phyloP scores from a whole-genome alignment of 2,329 filamentous ascomycete genomes.

The Aspergillus tubingensis region DNA sequence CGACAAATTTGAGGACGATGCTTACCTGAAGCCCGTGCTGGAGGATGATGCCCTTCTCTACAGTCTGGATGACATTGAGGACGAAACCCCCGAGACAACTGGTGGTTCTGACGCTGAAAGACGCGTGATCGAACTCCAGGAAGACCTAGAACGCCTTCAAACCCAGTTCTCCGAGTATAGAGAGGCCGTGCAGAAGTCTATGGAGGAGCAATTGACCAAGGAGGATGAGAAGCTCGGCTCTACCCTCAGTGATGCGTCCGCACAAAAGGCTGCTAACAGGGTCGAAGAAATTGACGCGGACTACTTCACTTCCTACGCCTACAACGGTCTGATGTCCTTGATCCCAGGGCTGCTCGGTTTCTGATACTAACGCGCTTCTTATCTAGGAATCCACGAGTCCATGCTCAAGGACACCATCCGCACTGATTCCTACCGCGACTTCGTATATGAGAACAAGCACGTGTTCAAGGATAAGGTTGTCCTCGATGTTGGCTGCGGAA shows the following conservation, averaged over 20 bases:
- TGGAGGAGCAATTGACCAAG: slow-evolving; percentile 65
- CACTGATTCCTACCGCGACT: slow-evolving; percentile 90
- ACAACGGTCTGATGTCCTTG: slow-evolving; percentile 59
- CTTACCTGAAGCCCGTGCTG: slow-evolving; percentile 78
- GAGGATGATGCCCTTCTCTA: slow-evolving; percentile 89
- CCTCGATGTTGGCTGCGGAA: slow-evolving; percentile 86
- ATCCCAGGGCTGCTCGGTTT: background rate
- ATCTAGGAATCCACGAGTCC: slow-evolving; percentile 78
- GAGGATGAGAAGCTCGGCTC: slow-evolving; percentile 49
- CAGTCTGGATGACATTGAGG: slow-evolving; percentile 74
- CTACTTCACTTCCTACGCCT: slow-evolving; percentile 67
- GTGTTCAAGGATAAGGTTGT: slow-evolving; percentile 84
- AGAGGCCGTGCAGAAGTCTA: slow-evolving; percentile 64
- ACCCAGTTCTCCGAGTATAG: slow-evolving; percentile 67
- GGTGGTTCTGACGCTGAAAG: slow-evolving; percentile 44
- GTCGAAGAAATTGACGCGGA: slow-evolving; percentile 57
- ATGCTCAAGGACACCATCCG: slow-evolving; percentile 91
- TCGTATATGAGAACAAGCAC: slow-evolving; percentile 88
- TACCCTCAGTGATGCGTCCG: slow-evolving; percentile 23
- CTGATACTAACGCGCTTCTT: slow-evolving; percentile 32
- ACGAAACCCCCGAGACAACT: slow-evolving; percentile 31
- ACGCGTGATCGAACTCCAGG: slow-evolving; percentile 61
- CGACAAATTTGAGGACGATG: slow-evolving; percentile 71
- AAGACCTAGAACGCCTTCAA: slow-evolving; percentile 61
- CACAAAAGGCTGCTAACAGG: slow-evolving; percentile 32